Conservation (phyloP, 108 stramenopile genomes). For the Skeletonema tropicum region DNA sequence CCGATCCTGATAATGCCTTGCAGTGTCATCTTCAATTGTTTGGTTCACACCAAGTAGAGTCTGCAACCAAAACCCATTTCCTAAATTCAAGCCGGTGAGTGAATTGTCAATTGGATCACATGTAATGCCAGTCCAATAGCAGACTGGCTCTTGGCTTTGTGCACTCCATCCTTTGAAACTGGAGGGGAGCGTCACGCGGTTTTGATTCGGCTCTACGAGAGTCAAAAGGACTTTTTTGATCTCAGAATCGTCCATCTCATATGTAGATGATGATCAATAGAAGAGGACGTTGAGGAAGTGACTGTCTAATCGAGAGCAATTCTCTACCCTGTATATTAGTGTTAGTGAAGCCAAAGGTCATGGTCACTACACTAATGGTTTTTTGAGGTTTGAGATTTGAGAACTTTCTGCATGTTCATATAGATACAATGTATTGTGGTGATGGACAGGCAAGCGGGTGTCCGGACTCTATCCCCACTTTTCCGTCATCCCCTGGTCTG, state of each 20-base stretch:
- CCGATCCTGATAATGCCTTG: not conserved
- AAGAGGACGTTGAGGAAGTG: too few species aligned
- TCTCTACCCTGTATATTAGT: too few species aligned
- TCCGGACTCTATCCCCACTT: too few species aligned
- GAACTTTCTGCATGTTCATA: too few species aligned
- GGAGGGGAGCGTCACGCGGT: conserved; percentile 16
- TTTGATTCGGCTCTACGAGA: conserved; percentile 34
- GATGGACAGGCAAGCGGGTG: too few species aligned
- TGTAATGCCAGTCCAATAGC: conserved; percentile 49
- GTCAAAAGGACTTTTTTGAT: conserved; percentile 31
- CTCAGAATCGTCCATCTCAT: conserved; percentile 28
- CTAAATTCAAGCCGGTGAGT: conserved; percentile 43
- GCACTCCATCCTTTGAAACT: conserved; percentile 39
- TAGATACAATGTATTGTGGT: too few species aligned
- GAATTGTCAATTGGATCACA: conserved; percentile 51
- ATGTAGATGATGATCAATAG: not conserved
- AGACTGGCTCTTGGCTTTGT: conserved; percentile 26
- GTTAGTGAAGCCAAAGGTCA: too few species aligned
- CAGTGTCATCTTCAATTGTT: conserved; percentile 1
- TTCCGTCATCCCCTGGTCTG: too few species aligned
- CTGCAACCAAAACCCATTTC: conserved; percentile 25
- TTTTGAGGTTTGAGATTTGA: too few species aligned
- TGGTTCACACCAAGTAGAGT: conserved; percentile 15
- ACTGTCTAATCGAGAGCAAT: too few species aligned
- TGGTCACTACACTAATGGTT: too few species aligned